Base-by-base conservation (phyloP, 352 stramenopile genomes). In the Pythium diclinum region DNA sequence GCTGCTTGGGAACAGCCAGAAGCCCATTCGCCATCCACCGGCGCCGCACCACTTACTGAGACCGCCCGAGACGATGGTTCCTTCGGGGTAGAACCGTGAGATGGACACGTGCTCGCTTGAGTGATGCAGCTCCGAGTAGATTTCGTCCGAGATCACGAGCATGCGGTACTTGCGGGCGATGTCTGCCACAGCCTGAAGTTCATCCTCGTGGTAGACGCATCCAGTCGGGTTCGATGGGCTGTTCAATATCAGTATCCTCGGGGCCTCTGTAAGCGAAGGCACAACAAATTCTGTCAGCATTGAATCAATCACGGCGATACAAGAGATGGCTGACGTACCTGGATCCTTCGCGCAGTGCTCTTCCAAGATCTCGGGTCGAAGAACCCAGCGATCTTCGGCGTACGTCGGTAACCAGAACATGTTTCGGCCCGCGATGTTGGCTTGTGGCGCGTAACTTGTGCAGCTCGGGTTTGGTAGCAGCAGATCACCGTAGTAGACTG, bases 41-140 rank as follows among this genome's bases (percentile, higher is more conserved):
- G 88, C 88, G 4, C 88, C 88, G 36, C 86, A 94, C 88, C 88
- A 96, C 59, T 96, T 96, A 63, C 85, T 94, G 40, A 96, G 70
- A 16, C 88, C 88, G 28, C 87, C 88, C 1, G 85, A 94, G 25
- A 96, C 85, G 62, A 96, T 94, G 11, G 88, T 96, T 5, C 86
- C 86, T 78, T 96, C 88, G 0, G 86, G 85, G 54, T 95, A 95
- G 56, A 87, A 94, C 57, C 83, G 88, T 21, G 88, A 93, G 52
- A 96, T 90, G 6, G 86, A 95, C 13, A 90, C 47, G 44, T 96
- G 88, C 9, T 81, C 73, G 25, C 82, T 80, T 17, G 72, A 77
- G 67, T 94, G 82, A 54, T 91, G 85, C 36, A 94, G 66, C 67
- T 94, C 88, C 33, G 86, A 92, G 72, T 96, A 96, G 53, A 96